These are phyloP conservation scores for Byssoonygena ceratinophila DNA, from an alignment of 2,329 filamentous ascomycete species.

Conservation along the genomic window DNA sequence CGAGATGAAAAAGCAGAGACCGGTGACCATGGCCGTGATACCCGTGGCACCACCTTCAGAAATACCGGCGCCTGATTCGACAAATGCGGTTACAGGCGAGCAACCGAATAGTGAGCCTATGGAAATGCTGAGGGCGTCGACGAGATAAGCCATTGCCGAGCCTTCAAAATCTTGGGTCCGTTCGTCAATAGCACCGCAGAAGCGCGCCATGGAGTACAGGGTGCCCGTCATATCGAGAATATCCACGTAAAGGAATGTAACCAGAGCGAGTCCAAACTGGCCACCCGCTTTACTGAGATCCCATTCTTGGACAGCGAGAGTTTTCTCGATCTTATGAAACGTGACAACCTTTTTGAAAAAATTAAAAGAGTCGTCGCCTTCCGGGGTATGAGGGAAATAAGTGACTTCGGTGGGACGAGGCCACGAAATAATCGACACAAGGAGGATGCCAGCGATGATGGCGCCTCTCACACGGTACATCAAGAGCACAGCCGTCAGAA, in stretches of 20 bases:
- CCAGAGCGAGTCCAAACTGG: constrained; percentile 71
- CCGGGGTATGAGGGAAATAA: constrained; percentile 62
- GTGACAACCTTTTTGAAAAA: constrained; percentile 83
- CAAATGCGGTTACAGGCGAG: constrained; percentile 74
- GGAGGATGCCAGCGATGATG: constrained; percentile 69
- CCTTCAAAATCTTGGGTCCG: constrained; percentile 80
- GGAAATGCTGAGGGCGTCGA: constrained; percentile 69
- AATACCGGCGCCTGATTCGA: constrained; percentile 83
- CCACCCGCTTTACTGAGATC: constrained; percentile 56
- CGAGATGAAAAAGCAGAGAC: constrained; percentile 74
- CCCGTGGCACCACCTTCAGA: constrained; percentile 78
- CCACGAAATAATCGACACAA: constrained; percentile 84
- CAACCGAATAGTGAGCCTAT: constrained; percentile 68
- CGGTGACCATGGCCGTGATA: constrained; percentile 67
- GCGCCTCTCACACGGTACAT: constrained; percentile 80
- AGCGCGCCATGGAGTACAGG: constrained; percentile 80
- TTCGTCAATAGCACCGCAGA: constrained; percentile 68
- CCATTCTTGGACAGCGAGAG: constrained; percentile 64
- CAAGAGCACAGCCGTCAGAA: constrained; percentile 70
- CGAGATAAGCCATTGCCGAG: constrained; percentile 70
- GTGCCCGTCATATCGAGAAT: constrained; percentile 81
- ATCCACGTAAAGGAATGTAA: constrained; percentile 85
- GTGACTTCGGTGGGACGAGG: constrained; percentile 65
- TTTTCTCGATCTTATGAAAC: constrained; percentile 65
- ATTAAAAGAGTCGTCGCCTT: constrained; percentile 62